Base-by-base conservation (phyloP, 164 flowering plant species). In the Paratinospora sagittata region DNA sequence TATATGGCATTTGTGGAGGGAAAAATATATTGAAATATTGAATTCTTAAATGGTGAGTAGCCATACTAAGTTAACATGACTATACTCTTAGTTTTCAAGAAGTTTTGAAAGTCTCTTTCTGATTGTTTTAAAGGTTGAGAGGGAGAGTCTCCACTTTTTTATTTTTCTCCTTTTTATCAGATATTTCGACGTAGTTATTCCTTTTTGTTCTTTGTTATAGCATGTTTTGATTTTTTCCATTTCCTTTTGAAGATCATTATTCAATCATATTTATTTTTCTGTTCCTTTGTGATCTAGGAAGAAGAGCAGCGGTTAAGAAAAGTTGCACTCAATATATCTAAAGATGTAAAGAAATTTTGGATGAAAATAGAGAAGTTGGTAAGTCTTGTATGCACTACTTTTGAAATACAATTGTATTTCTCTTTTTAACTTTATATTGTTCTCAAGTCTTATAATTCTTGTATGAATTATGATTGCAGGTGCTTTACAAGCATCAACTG, bases 311-410 rank as follows among this genome's bases (percentile, higher is more conserved):
- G 93, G 30, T 68, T 93, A 84, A 80, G 91, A 73, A 96, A 91
- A 82, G 83, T 93, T 78, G 98, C 99, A 1, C 88, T 91, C 30
- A 89, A 82, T 79, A 96, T 93, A 61, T 91, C 99, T 0, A 96
- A 93, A 82, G 98, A 96, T 70, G 93, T 96, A 63, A 96, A 96
- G 83, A 96, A 96, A 68, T 96, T 96, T 73, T 96, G 99, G 99
- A 77, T 83, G 64, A 96, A 96, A 81, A 91, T 96, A 72, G 99
- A 96, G 80, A 96, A 96, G 81, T 89, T 96, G 92, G 99, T 71
- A 89, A 81, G 90, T 84, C 75, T 27, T 21, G 9, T 21, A n/a
- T n/a, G 61, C 61, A 2, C 8, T 55, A 55, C 70, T 70, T 24
- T 69, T 47, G 64, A 43, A 65, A 24, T 65, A 70, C 69, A 10